A percentile compares a stretch with the other conserved stretches of the same genome.
These are phyloP conservation scores for Guadua angustifolia DNA, from an alignment of 176 grass and related monocot genomes.

Conservation along the genomic window DNA sequence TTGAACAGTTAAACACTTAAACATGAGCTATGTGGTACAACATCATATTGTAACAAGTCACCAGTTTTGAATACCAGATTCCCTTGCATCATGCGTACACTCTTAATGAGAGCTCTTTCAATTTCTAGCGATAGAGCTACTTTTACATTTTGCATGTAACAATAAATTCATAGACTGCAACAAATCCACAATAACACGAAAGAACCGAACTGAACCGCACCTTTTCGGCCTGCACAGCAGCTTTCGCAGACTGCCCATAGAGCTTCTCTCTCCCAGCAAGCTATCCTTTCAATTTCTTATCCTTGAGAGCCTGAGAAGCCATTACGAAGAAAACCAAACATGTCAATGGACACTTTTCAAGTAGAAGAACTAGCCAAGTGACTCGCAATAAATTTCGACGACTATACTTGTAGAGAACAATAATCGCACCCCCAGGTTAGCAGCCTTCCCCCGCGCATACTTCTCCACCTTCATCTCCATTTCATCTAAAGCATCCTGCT, in stretches of 20 bases:
- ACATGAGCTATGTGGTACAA: neutral
- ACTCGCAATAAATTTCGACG: neutral
- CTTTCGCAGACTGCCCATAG: constrained; percentile 73
- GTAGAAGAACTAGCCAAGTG: neutral
- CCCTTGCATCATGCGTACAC: neutral
- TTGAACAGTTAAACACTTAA: constrained; percentile 4
- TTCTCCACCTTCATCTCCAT: constrained; percentile 68
- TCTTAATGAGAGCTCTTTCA: neutral
- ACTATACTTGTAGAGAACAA: no score
- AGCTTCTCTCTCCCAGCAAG: constrained; percentile 73
- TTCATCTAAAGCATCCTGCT: constrained; percentile 54
- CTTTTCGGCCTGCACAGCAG: constrained; percentile 78
- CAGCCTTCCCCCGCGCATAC: constrained; percentile 67
- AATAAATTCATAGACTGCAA: constrained; percentile 6
- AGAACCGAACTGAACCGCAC: constrained; percentile 50
- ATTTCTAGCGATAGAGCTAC: no score
- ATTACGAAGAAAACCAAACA: constrained; percentile 30
- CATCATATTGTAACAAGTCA: neutral
- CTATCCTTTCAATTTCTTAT: constrained; percentile 84
- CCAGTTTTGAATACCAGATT: constrained; percentile 13
- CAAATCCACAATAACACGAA: neutral
- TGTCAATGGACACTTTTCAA: constrained; percentile 20
- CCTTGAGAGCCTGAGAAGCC: constrained; percentile 52
- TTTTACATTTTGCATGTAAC: neutral
- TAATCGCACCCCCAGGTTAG: constrained; percentile 61